Evolutionary conservation across 176 grass and related monocot species (phyloP), one percentile per base, ranked within the genome.

Genomic region (Zoysia pacifica): DNA sequence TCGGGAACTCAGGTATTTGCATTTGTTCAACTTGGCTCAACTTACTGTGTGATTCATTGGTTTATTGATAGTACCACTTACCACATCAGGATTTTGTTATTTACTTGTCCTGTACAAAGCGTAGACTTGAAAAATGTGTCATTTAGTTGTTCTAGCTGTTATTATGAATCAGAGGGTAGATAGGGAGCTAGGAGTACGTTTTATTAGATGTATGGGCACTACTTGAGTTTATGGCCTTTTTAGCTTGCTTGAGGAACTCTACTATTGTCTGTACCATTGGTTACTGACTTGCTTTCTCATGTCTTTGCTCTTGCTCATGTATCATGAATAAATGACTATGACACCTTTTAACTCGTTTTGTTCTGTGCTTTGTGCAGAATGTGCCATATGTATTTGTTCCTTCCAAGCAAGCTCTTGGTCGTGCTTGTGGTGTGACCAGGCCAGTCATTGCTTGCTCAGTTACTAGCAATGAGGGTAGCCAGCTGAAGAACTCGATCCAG

Each of bases 321-420:
- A 79, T 38, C 0, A 40, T 64, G 4, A 11, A 5, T 54, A 48
- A 47, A 16, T 16, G 28, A 28, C 28, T 28, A 28, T 28, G 28
- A 9, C 9, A 44, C 49, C 19, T 38, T 77, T 36, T 75, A 51
- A 59, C 35, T 67, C 19, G 4, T 70, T 48, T 46, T 90, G 18
- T 77, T 35, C 28, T 47, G 11, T 84, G 59, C 12, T 56, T 6
- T 46, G 37, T 69, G 37, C 82, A 96, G 90, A 96, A 92, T 2
- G 93, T 96, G 20, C 93, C 93, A 59, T 96, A 96, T 75, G 93
- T 96, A 10, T 96, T 96, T 83, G 87, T 96, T 38, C 93, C 93
- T 64, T 96, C 93, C 0, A 96, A 96, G 69, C 82, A 96, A 81
- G 78, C 93, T 66, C 87, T 96, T 79, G 93, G 93, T 51, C 90